Conservation (phyloP, 306 rosid species). For the Ormosia semicastrata region DNA sequence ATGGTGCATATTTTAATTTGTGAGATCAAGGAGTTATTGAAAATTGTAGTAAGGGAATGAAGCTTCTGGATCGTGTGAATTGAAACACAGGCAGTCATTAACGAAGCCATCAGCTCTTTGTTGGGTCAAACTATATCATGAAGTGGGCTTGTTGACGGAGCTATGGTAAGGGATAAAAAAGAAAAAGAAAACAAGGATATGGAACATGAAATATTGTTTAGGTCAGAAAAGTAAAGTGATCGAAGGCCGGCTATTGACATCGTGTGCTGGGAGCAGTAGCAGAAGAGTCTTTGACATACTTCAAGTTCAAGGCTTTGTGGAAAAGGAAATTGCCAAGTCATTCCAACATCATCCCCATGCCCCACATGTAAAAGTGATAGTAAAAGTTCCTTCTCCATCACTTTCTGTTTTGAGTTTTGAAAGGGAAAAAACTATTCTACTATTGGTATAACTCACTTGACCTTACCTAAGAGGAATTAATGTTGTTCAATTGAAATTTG, state of each 20-base stretch:
- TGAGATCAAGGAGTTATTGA: no score
- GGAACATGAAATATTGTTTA: neutral
- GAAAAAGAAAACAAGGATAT: neutral
- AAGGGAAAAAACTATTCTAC: neutral
- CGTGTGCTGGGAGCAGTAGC: neutral
- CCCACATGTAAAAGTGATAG: neutral
- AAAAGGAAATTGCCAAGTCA: neutral
- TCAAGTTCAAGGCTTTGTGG: neutral
- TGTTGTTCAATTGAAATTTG: neutral
- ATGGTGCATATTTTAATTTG: no score
- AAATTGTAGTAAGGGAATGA: neutral
- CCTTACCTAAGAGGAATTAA: neutral
- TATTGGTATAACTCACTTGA: neutral
- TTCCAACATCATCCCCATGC: slow-evolving; percentile 2
- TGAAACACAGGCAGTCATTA: neutral
- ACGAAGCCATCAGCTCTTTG: neutral
- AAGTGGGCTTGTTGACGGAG: neutral
- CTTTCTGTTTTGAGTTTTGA: neutral
- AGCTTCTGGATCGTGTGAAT: neutral
- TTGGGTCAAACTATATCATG: neutral
- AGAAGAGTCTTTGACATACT: neutral
- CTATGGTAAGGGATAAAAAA: neutral
- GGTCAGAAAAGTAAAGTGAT: neutral
- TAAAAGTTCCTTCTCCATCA: neutral
- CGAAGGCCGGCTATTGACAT: neutral